Evolutionary conservation across 768 basidiomycete species (phyloP).

Genomic region (Leucosporidium scottii): DNA sequence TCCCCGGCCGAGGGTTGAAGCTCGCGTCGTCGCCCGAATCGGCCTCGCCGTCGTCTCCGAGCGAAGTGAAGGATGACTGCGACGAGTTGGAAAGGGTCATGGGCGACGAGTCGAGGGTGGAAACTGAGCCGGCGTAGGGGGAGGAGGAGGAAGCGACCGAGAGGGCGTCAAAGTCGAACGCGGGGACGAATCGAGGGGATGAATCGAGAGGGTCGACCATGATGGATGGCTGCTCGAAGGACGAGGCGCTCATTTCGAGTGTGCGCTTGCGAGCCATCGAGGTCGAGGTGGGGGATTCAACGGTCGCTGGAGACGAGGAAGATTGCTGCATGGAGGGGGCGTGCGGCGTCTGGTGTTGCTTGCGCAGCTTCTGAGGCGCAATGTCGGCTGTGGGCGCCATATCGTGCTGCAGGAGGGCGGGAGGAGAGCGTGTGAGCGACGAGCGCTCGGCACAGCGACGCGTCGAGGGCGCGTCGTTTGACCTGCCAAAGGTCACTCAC

Average conservation of each 20-base stretch:
- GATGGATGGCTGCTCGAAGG: background rate
- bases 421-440: too few species aligned
- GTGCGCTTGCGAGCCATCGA: constrained; percentile 26
- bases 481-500: too few species aligned
- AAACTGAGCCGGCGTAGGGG: background rate
- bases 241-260: constrained; percentile 9
- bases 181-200: background rate
- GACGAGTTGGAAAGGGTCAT: constrained; percentile 25
- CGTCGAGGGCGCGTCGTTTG: too few species aligned
- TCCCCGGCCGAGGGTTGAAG: constrained; percentile 3
- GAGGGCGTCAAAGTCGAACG: background rate
- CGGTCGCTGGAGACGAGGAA: constrained; percentile 4
- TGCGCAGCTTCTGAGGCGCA: background rate
- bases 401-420: too few species aligned
- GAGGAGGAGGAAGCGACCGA: constrained; percentile 10
- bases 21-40: background rate
- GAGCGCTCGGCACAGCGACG: too few species aligned
- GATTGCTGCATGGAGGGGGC: background rate
- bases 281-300: background rate
- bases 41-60: background rate
- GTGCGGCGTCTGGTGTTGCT: background rate
- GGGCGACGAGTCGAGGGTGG: constrained; percentile 24
- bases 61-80: constrained; percentile 9
- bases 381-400: too few species aligned
- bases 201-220: background rate